Percentiles rank a stretch among this genome's conserved stretches.
Conservation (phyloP, 495 filamentous ascomycete species). For the Podospora comata region DNA sequence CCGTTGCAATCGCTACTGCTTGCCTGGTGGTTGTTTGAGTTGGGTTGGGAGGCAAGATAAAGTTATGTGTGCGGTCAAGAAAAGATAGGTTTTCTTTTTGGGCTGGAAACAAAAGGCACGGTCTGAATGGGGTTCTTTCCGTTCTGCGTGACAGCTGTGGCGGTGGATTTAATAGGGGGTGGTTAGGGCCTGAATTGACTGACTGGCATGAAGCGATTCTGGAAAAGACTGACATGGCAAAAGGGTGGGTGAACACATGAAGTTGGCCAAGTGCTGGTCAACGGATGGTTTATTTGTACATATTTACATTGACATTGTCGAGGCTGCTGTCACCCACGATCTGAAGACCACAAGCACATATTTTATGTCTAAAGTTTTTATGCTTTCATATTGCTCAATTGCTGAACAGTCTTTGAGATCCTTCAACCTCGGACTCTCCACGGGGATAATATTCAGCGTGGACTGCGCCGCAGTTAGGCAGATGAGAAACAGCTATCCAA, state of each 20-base stretch:
- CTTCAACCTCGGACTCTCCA: background rate
- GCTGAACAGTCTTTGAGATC: too few species aligned
- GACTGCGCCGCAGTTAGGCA: background rate
- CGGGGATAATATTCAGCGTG: too few species aligned
- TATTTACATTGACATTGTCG: background rate
- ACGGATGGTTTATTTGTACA: background rate
- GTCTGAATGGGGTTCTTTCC: background rate
- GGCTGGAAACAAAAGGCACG: background rate
- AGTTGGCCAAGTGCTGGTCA: background rate
- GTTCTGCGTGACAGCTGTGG: background rate
- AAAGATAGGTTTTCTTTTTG: background rate
- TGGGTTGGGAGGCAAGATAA: background rate
- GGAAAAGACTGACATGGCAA: background rate
- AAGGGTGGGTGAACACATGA: background rate
- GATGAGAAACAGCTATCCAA: background rate
- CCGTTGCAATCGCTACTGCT: background rate
- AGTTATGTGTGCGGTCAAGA: background rate
- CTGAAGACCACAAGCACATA: background rate
- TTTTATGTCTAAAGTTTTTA: background rate
- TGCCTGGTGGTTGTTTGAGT: background rate
- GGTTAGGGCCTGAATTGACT: background rate
- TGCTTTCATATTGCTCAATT: too few species aligned
- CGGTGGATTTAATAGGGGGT: background rate
- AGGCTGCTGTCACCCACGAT: background rate
- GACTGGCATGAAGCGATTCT: background rate